Conservation (phyloP, 768 basidiomycete genomes). For the Mycena venus region DNA sequence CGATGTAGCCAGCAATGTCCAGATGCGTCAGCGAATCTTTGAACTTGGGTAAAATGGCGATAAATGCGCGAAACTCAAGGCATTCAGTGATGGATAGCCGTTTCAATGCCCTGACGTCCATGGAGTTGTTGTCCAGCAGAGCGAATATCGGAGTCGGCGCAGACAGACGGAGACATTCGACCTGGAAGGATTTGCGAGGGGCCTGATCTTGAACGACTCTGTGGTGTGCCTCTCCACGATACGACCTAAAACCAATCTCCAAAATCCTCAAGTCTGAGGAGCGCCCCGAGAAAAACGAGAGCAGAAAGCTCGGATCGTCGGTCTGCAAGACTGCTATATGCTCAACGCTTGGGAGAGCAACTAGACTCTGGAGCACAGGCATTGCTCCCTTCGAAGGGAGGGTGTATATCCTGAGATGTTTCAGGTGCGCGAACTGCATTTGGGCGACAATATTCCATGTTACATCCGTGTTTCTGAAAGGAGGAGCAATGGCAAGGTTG, state of each 20-base stretch:
- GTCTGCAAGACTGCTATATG: constrained; percentile 1
- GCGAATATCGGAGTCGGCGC: too few species aligned
- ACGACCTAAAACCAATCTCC: not conserved
- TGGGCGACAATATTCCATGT: not conserved
- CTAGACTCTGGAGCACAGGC: not conserved
- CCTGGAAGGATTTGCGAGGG: not conserved
- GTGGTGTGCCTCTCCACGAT: not conserved
- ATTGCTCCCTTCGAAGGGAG: not conserved
- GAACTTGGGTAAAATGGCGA: not conserved
- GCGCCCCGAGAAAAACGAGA: constrained; percentile 7
- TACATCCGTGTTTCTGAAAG: not conserved
- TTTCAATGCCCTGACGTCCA: not conserved
- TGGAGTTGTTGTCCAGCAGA: not conserved
- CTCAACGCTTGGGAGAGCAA: not conserved
- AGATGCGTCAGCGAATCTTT: not conserved
- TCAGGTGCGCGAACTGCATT: not conserved
- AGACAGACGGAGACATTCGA: constrained; percentile 1
- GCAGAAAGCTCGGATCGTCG: not conserved
- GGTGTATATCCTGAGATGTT: constrained; percentile 7
- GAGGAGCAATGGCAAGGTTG: not conserved
- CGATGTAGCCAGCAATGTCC: not conserved
- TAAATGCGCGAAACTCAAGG: not conserved
- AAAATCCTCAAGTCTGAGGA: constrained; percentile 1
- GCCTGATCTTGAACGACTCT: not conserved
- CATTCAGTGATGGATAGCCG: not conserved